Base-by-base conservation (phyloP, 805 yeast species). In the Yamadazyma nakazawae region DNA sequence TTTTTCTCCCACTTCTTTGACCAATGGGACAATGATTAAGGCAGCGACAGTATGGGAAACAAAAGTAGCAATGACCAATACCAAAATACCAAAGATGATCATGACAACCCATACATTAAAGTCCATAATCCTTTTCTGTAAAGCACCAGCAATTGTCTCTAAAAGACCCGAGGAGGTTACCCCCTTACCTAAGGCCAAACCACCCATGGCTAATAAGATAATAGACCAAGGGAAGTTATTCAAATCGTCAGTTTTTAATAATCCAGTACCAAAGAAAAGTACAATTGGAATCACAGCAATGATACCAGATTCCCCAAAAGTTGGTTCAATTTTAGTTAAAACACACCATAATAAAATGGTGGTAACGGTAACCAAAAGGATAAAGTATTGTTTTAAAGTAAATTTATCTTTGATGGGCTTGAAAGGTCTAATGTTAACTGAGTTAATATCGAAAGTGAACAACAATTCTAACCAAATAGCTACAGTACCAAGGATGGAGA, bases 391-490 rank as follows among this genome's bases (percentile, higher is more conserved):
- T 41, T 75, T 70, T 26, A 62, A 61, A 6, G 77, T 72, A 52
- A 75, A 74, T 41, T 59, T 63, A 41, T 73, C 78, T 46, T 64
- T 68, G 51, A 76, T 75, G 14, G 80, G 79, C 54, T 72, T 66
- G 52, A 67, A 73, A 14, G 72, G 67, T 54, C 78, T 79, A 4
- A 78, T 72, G 46, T 74, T 73, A 39, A 77, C 70, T 30, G 79
- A 69, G 39, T 56, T 55, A 45, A 69, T 63, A 60, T 79, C 78
- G 66, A 87, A 85, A 2, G 87, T 79, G 19, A 86, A 64, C 46
- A 87, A 63, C 57, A 90, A 71, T 53, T 86, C 76, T 14, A 80
- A 54, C 94, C 97, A 94, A 43, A 89, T 81, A 7, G 81, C 63
- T 2, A 88, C 26, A 45, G 89, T 70, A 12, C 85, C 76, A 34